phyloP scores from a whole-genome alignment of 257 asterid species.

The Nicotiana sylvestris region DNA sequence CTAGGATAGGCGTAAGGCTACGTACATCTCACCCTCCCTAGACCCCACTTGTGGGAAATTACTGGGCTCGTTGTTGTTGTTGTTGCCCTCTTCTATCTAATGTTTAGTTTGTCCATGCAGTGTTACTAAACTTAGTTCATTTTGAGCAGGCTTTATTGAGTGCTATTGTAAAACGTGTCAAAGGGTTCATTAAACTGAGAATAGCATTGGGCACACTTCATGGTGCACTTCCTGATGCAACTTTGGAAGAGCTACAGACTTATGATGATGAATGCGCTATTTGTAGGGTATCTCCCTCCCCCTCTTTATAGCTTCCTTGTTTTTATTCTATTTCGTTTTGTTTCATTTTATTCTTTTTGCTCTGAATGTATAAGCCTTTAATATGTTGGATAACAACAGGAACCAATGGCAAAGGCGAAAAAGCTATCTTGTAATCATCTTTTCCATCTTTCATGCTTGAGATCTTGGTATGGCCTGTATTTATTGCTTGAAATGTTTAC shows the following conservation, averaged over 20 bases:
- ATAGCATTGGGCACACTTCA: constrained; percentile 85
- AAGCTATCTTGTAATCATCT: constrained; percentile 85
- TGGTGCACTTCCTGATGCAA: constrained; percentile 92
- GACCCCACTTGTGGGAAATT: too few species aligned
- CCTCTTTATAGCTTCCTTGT: neutral
- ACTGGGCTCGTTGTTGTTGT: too few species aligned
- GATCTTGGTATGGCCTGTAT: constrained; percentile 65
- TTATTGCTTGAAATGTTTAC: constrained; percentile 7
- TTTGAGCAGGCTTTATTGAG: constrained; percentile 69
- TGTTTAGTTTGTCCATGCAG: neutral
- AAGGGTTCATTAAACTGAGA: constrained; percentile 72
- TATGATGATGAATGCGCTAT: constrained; percentile 95
- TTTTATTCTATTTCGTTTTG: neutral
- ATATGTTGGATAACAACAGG: constrained; percentile 43
- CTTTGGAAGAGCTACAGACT: constrained; percentile 69
- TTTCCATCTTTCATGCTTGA: constrained; percentile 89
- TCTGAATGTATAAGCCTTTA: constrained; percentile 18
- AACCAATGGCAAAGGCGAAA: constrained; percentile 97
- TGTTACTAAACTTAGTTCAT: constrained; percentile 18
- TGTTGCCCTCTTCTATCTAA: constrained; percentile 11
- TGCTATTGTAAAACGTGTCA: constrained; percentile 71
- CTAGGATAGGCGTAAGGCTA: too few species aligned
- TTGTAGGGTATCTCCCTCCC: constrained; percentile 63
- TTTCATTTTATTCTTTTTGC: constrained; percentile 2
- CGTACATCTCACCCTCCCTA: too few species aligned